A percentile compares a stretch with the other conserved stretches of the same genome.
Evolutionary conservation across 129 eudicot genomes (phyloP).

Genomic region (Chrysanthemum lavandulifolium): DNA sequence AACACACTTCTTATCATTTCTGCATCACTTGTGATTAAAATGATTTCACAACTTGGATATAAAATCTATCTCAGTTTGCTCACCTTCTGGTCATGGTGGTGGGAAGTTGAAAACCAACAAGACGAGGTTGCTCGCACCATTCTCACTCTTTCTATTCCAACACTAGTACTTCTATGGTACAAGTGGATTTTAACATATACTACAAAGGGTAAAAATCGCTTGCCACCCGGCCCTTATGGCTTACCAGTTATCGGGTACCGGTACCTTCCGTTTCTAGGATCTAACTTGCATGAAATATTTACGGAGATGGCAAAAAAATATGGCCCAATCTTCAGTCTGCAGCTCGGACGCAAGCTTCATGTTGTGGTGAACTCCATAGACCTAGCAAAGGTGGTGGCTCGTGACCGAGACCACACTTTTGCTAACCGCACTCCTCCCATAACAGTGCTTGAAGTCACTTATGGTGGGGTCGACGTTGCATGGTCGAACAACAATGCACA

Average conservation of each 20-base stretch:
- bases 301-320: conserved; percentile 8
- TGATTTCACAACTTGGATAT: neutral
- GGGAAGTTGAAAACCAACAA: neutral
- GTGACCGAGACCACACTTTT: conserved; percentile 14
- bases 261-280: conserved; percentile 34
- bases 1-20: neutral
- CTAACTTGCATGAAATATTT: conserved; percentile 27
- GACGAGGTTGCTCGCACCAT: neutral
- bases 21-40: neutral
- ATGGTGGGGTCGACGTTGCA: neutral
- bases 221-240: conserved; percentile 41
- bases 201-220: neutral
- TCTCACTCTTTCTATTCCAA: conserved; percentile 8
- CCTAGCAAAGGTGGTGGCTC: conserved; percentile 20
- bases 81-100: conserved; percentile 36
- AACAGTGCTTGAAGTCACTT: neutral
- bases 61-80: neutral
- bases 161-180: conserved; percentile 10
- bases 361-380: conserved; percentile 24
- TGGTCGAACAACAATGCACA: conserved; percentile 17
- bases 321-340: conserved; percentile 34
- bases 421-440: conserved; percentile 15
- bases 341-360: conserved; percentile 34
- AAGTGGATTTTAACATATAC: neutral
- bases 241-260: conserved; percentile 34